Evolutionary conservation across 2,329 filamentous ascomycete genomes (phyloP).

Genomic region (Calycina herbarum): DNA sequence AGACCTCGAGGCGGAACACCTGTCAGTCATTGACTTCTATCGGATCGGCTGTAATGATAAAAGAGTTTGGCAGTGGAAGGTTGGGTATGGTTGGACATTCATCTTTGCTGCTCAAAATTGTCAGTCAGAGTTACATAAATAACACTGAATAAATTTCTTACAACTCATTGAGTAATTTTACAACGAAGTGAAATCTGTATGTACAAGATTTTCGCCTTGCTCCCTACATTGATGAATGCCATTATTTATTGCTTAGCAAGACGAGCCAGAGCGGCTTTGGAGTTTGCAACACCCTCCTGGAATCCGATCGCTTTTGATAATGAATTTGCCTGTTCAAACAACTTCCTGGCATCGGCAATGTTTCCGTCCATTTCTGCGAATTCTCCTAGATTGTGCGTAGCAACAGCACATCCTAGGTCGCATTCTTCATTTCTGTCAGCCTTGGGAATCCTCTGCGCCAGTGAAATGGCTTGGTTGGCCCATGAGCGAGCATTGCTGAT

Average conservation of each 20-base stretch:
- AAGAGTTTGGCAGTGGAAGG: not conserved
- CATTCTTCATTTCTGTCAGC: slow-evolving; percentile 74
- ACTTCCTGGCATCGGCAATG: slow-evolving; percentile 60
- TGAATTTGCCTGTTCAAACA: slow-evolving; percentile 67
- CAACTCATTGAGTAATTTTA: not conserved
- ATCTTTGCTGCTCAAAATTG: not conserved
- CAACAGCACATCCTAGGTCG: slow-evolving; percentile 77
- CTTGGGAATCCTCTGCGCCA: slow-evolving; percentile 64
- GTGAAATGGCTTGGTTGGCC: slow-evolving; percentile 73
- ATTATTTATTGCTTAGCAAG: slow-evolving; percentile 10
- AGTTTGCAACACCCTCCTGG: slow-evolving; percentile 51
- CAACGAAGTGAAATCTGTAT: slow-evolving; percentile 4
- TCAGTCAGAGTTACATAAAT: not conserved
- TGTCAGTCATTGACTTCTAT: not conserved
- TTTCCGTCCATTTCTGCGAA: slow-evolving; percentile 76
- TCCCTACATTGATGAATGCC: not conserved
- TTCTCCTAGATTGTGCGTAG: slow-evolving; percentile 84
- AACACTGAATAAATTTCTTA: not conserved
- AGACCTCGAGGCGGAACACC: not conserved
- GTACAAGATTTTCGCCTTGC: not conserved
- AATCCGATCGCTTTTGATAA: slow-evolving; percentile 58
- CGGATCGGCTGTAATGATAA: not conserved
- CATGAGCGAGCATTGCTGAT: slow-evolving; percentile 73
- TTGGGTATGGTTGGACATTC: not conserved
- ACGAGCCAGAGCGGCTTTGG: slow-evolving; percentile 50